phyloP scores from a whole-genome alignment of 2,329 filamentous ascomycete genomes.

The Teratosphaeria destructans region DNA sequence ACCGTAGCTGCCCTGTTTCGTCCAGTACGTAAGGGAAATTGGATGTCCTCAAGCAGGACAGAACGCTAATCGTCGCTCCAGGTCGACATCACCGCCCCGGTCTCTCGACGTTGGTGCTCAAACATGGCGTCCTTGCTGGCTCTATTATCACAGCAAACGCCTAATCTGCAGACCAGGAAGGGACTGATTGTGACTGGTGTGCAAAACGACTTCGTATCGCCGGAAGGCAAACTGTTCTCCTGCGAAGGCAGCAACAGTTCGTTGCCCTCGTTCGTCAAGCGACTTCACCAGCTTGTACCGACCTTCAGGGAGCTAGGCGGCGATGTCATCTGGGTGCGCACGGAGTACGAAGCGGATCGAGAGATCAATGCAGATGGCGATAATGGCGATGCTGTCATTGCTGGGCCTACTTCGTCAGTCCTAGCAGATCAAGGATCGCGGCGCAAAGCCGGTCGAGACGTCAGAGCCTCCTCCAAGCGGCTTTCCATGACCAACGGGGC shows the following conservation, averaged over 20 bases:
- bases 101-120: background rate
- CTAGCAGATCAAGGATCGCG: background rate
- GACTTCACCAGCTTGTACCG: constrained; percentile 54
- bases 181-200: constrained; percentile 77
- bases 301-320: constrained; percentile 59
- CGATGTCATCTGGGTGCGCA: constrained; percentile 76
- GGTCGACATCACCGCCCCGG: background rate
- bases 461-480: background rate
- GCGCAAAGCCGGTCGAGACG: background rate
- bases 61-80: background rate
- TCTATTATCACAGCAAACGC: constrained; percentile 35
- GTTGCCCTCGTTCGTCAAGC: constrained; percentile 50
- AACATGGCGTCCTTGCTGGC: constrained; percentile 30
- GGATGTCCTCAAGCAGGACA: background rate
- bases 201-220: constrained; percentile 76
- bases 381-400: constrained; percentile 16
- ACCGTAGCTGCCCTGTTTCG: background rate
- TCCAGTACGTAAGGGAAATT: background rate
- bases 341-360: constrained; percentile 46
- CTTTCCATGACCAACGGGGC: constrained; percentile 3
- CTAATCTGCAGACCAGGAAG: constrained; percentile 48
- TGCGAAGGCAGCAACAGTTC: constrained; percentile 47
- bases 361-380: constrained; percentile 11
- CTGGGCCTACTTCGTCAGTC: constrained; percentile 3
- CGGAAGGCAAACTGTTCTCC: constrained; percentile 47